Base-by-base conservation (phyloP, 108 stramenopile species). In the Pseudonitzschia multiseries region DNA sequence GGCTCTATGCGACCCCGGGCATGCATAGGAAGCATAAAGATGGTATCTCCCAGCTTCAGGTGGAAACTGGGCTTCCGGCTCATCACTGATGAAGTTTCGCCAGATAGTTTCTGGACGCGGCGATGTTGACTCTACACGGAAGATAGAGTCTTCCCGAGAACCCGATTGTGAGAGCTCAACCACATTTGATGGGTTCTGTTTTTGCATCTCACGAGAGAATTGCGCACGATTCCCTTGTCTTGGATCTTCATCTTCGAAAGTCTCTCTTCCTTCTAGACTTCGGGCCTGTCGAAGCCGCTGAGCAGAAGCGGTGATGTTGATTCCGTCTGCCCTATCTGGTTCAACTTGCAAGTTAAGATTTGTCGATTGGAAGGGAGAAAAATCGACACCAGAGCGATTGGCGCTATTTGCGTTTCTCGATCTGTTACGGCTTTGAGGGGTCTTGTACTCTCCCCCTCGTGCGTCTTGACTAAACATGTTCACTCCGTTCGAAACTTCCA, bases 1-100 rank as follows among this genome's bases (percentile, higher is more conserved):
- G 18, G 88, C 85, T 14, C 99, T 79, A 65, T 97, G 93, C 64
- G 88, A 87, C 68, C 92, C 88, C 6, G 92, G 92, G 70, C 89
- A 90, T 13, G 89, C 92, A 44, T 84, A 75, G 17, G 88, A 86
- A 13, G 83, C 85, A 75, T 90, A 93, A 29, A 93, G 65, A 75
- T 93, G 92, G 66, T 93, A 93, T 15, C 92, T 74, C 54, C 87
- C 88, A 51, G 74, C 74, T 70, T 89, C 88, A 3, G 89, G 87
- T 32, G 88, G 87, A 76, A 88, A 93, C 43, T 68, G 79, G 29
- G 89, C 84, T 1, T 81, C 88, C 14, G 84, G 81, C 62, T 80
- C 84, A 21, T 61, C 36, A 51, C 81, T 81, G 20, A 87, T 81
- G 46, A 83, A 83, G 46, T 82, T 73, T 4, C 84, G 69, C 88